Evolutionary conservation across 257 asterid genomes (phyloP).

Genomic region (Solanum pinnatisectum): DNA sequence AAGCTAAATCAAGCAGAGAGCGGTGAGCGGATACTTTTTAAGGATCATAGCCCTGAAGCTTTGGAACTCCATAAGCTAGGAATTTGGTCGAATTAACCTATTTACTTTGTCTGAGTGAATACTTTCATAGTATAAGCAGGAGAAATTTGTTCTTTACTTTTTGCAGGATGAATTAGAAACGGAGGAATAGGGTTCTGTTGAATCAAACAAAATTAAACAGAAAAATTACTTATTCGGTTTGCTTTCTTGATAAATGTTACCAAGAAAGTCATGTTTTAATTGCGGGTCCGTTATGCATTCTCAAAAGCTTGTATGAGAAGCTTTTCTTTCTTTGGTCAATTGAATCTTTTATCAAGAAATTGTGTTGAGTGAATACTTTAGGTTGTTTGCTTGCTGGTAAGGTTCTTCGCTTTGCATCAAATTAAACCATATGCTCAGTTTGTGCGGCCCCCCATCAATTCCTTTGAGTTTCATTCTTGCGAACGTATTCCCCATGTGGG

Average conservation of each 20-base stretch:
- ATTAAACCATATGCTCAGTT: too few relatives aligned
- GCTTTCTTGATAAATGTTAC: background rate
- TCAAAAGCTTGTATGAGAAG: background rate
- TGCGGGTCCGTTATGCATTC: background rate
- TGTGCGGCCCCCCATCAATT: too few relatives aligned
- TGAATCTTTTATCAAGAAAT: background rate
- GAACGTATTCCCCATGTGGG: too few relatives aligned
- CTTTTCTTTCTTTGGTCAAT: background rate
- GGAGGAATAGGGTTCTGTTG: background rate
- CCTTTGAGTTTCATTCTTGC: too few relatives aligned
- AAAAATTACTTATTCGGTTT: background rate
- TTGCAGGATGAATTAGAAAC: background rate
- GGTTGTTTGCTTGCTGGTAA: background rate
- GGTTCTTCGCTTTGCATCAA: too few relatives aligned
- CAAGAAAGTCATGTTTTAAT: background rate
- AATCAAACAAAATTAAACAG: background rate
- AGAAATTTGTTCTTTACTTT: background rate
- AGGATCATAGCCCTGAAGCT: background rate
- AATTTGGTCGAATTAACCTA: background rate
- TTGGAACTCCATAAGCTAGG: background rate
- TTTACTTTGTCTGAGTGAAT: background rate
- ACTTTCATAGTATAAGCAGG: background rate
- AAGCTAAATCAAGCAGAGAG: background rate
- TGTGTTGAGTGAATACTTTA: background rate
- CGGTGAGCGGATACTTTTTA: background rate